Conservation (phyloP, 106 monocot species). For the Agapanthus africanus region DNA sequence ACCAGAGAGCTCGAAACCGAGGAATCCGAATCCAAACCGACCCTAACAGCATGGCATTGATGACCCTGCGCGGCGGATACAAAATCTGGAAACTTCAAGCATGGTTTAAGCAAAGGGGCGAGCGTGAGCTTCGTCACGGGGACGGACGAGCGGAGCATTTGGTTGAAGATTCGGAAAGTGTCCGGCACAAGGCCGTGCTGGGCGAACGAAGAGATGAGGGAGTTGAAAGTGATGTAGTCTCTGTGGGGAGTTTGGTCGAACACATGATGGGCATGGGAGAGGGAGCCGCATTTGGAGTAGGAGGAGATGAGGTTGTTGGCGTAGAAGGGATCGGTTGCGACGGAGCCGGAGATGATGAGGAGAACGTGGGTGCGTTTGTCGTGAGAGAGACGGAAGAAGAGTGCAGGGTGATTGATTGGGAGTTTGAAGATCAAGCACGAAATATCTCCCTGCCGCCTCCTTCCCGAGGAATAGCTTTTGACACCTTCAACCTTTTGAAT, state of each 20-base stretch:
- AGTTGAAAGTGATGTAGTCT: conserved; percentile 55
- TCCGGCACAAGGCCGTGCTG: conserved; percentile 23
- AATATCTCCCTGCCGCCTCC: no score
- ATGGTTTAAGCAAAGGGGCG: conserved; percentile 57
- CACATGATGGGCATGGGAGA: conserved; percentile 28
- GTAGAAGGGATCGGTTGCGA: conserved; percentile 30
- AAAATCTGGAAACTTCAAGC: conserved; percentile 19
- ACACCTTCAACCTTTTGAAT: no score
- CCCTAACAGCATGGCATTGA: conserved; percentile 23
- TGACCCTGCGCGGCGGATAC: conserved; percentile 16
- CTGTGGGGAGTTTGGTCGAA: conserved; percentile 37
- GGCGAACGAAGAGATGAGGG: conserved; percentile 70
- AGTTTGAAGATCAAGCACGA: no score
- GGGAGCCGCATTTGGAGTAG: conserved; percentile 34
- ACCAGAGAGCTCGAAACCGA: conserved; percentile 56
- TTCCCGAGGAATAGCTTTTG: no score
- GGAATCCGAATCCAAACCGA: conserved; percentile 29
- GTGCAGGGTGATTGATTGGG: no score
- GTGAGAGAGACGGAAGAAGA: conserved; percentile 19
- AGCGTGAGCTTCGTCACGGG: conserved; percentile 39
- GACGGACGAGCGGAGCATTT: conserved; percentile 22
- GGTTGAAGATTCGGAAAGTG: conserved; percentile 32
- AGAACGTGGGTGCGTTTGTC: conserved; percentile 27
- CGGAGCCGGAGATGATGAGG: conserved; percentile 35
- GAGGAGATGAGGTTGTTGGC: conserved; percentile 63